Base-by-base conservation (phyloP, 257 asterid genomes). In the Jacaranda copaia region DNA sequence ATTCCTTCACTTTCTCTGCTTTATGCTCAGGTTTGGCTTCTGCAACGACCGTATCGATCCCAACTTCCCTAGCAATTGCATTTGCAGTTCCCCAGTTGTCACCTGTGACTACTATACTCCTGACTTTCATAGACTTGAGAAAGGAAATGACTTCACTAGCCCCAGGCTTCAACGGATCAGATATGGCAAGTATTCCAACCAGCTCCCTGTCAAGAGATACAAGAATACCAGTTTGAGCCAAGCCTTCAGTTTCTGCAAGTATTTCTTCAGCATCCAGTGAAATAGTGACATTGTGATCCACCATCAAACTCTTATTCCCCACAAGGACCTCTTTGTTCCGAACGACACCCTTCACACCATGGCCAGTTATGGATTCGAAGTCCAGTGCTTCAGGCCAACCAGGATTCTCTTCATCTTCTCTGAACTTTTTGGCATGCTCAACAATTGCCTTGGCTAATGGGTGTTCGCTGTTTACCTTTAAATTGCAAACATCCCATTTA, bases 31-130 rank as follows among this genome's bases (percentile, higher is more conserved):
- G 98, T 72, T 85, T 92, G 40, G 96, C 96, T 80, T 92, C 94
- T 59, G 98, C 98, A 18, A 84, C 56, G 15, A 93, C 90, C 4
- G 60, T 57, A 35, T 84, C 84, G 69, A 93, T 90, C 5, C 96
- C 98, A 19, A 90, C 96, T 38, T 93, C 91, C 73, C 81, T 84
- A 73, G 96, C 96, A 77, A 93, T 83, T 0, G 98, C 88, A 46
- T 84, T 84, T 13, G 97, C 96, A 59, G 98, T 93, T 81, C 98
- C 96, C 88, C 90, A 78, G 53, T 93, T 93, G 75, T 93, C 97
- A 14, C 98, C 97, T 0, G 98, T 93, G 43, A 90, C 89, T 20
- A 93, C 71, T 57, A 90, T 85, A 49, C 92, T 84, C 40, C 64
- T 73, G 8, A 93, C 72, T 13, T 87, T 81, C 98, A 93, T 91